A percentile compares a stretch with the other conserved stretches of the same genome.
These are phyloP conservation scores for Thelonectria discophora DNA, from an alignment of 2,329 filamentous ascomycete genomes.

Conservation along the genomic window DNA sequence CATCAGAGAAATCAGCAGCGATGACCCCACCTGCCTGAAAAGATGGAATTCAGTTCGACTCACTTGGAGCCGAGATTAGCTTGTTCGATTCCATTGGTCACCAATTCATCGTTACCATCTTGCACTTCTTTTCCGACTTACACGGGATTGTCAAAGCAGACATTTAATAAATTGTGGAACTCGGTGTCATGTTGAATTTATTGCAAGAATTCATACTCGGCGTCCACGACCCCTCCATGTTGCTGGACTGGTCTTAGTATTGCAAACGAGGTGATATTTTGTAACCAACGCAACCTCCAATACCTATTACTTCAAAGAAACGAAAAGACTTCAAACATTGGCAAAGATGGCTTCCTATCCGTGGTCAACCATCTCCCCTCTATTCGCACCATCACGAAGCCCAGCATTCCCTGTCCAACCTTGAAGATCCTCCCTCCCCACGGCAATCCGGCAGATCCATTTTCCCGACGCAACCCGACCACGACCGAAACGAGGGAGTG, in stretches of 20 bases:
- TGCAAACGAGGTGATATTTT: too few relatives aligned
- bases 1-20: conserved; percentile 14
- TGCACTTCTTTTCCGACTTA: background rate
- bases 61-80: too few relatives aligned
- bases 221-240: background rate
- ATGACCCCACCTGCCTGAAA: conserved; percentile 1
- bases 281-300: background rate
- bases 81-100: too few relatives aligned
- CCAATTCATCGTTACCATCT: background rate
- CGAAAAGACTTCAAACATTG: background rate
- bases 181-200: background rate
- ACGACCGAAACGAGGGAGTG: background rate
- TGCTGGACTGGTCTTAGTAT: background rate
- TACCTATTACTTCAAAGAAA: background rate
- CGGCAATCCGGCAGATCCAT: conserved; percentile 41
- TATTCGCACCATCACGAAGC: background rate
- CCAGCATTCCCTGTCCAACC: conserved; percentile 9
- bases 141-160: background rate
- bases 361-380: background rate
- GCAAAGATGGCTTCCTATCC: background rate
- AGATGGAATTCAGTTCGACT: background rate
- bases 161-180: conserved; percentile 1
- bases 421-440: background rate
- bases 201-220: background rate
- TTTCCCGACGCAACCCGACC: conserved; percentile 31